Conservation (phyloP, 352 stramenopile genomes). For the Pythium biforme region DNA sequence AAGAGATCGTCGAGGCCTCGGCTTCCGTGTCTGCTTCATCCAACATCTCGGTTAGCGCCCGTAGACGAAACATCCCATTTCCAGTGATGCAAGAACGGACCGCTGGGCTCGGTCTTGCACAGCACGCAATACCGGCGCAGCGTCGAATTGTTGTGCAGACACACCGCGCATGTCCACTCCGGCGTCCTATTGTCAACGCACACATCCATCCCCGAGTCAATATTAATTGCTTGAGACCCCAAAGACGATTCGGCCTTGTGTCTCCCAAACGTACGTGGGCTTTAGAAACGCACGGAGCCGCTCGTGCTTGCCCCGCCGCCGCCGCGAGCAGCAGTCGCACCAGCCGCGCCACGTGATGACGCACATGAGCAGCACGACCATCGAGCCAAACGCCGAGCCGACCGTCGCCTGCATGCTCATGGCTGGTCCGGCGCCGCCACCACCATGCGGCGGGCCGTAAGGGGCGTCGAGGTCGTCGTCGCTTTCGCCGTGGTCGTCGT, state of each 20-base stretch:
- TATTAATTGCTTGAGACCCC: too few species aligned
- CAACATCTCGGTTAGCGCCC: too few species aligned
- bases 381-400: slow-evolving; percentile 11
- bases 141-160: slow-evolving; percentile 21
- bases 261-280: slow-evolving; percentile 9
- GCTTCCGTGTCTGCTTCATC: neutral
- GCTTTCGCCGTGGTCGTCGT: slow-evolving; percentile 6
- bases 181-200: slow-evolving; percentile 4
- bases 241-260: neutral
- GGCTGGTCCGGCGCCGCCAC: neutral
- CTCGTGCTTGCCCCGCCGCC: neutral
- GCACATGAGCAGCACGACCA: slow-evolving; percentile 22
- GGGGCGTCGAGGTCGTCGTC: neutral
- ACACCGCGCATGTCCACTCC: slow-evolving; percentile 18
- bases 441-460: too few species aligned
- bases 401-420: slow-evolving; percentile 13
- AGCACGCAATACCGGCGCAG: slow-evolving; percentile 17
- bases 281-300: slow-evolving; percentile 13
- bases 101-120: slow-evolving; percentile 11
- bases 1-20: neutral
- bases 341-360: slow-evolving; percentile 23
- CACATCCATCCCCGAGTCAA: too few species aligned
- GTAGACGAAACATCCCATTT: neutral
- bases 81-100: neutral
- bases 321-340: slow-evolving; percentile 19